Evolutionary conservation across 1,284 basidiomycete genomes (phyloP).

Genomic region (Cronartium ribicola): DNA sequence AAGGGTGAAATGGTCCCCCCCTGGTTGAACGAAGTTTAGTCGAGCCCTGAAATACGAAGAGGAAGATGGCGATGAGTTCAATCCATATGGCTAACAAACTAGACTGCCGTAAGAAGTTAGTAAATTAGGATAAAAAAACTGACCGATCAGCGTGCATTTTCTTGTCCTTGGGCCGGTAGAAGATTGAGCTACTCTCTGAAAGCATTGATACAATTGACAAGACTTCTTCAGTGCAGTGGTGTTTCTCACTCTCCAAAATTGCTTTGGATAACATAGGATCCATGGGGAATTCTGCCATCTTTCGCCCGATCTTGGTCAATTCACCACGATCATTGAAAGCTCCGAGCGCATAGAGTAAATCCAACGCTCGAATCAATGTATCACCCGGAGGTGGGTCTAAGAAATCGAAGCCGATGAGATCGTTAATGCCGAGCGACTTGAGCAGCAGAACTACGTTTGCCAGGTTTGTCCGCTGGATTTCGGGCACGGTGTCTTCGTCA

Average conservation of each 20-base stretch:
- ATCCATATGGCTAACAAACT: too few species aligned
- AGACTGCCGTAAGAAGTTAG: too few species aligned
- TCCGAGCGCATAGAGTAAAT: conserved; percentile 83
- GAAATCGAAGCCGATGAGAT: conserved; percentile 63
- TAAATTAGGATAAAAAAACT: not conserved
- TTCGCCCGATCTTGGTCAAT: conserved; percentile 85
- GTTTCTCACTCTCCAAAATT: conserved; percentile 90
- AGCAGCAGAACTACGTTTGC: conserved; percentile 60
- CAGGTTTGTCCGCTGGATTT: conserved; percentile 58
- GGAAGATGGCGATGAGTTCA: not conserved
- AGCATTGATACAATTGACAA: conserved; percentile 97
- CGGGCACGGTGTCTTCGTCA: conserved; percentile 61
- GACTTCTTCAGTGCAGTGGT: conserved; percentile 93
- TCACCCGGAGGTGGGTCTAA: conserved; percentile 75
- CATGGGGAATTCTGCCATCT: conserved; percentile 98
- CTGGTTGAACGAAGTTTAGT: conserved; percentile 87
- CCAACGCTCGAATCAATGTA: conserved; percentile 91
- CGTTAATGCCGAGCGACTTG: conserved; percentile 63
- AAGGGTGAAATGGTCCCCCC: conserved; percentile 97
- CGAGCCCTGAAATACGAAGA: conserved; percentile 70
- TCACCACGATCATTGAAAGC: conserved; percentile 95
- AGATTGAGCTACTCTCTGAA: conserved; percentile 86
- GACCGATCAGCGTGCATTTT: conserved; percentile 51
- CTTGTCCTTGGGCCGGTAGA: conserved; percentile 91
- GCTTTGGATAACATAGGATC: conserved; percentile 96